Conservation (phyloP, 129 eudicot species). For the Centrapalus pauciflorus region DNA sequence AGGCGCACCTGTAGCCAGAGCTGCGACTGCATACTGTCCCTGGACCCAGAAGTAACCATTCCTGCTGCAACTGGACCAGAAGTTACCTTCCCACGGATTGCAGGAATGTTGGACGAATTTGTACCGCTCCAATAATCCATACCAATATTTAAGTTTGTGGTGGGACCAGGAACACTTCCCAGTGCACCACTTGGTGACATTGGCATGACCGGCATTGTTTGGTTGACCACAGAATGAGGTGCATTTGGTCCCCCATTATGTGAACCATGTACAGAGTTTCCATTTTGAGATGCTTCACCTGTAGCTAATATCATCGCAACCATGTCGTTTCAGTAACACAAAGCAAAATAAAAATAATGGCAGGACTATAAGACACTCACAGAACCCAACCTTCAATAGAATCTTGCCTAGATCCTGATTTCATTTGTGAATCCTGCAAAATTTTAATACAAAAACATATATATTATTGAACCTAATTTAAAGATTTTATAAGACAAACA, state of each 20-base stretch:
- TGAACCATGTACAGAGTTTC: constrained; percentile 51
- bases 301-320: constrained; percentile 25
- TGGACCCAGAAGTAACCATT: constrained; percentile 53
- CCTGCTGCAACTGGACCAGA: constrained; percentile 65
- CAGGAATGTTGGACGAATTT: constrained; percentile 47
- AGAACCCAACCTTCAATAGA: constrained; percentile 57
- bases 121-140: constrained; percentile 92
- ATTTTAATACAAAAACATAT: not conserved
- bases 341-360: not conserved
- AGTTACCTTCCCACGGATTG: constrained; percentile 56
- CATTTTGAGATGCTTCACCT: constrained; percentile 80
- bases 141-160: constrained; percentile 85
- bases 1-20: constrained; percentile 69
- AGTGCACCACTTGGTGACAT: constrained; percentile 43
- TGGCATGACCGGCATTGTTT: constrained; percentile 45
- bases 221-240: constrained; percentile 52
- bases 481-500: no score
- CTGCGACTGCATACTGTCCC: constrained; percentile 69
- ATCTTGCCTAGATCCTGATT: constrained; percentile 71
- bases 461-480: constrained; percentile 6
- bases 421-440: constrained; percentile 73
- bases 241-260: constrained; percentile 75
- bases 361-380: not conserved
- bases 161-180: constrained; percentile 65
- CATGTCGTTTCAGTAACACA: constrained; percentile 13